Evolutionary conservation across 495 filamentous ascomycete species (phyloP), one percentile per base, ranked within the genome.

Genomic region (Monascus purpureus): DNA sequence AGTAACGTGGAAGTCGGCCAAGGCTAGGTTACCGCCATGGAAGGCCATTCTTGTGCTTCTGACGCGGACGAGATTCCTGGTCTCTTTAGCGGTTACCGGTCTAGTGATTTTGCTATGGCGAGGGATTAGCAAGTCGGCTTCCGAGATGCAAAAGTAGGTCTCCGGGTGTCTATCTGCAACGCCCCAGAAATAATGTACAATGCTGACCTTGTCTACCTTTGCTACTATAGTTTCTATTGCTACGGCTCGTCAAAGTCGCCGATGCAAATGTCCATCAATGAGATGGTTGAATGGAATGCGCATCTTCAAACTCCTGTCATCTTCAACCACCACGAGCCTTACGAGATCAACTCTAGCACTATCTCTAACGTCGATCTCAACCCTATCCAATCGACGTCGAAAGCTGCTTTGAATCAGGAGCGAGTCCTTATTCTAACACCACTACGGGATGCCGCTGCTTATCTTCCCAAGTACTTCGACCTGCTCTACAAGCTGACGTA

Each of bases 341-440:
- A 92, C 40, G 75, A 79, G 50, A 65, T 94, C 50, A 88, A 94
- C 55, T 72, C 73, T 29, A 69, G 68, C 17, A 76, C 73, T n/a
- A 90, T 96, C 59, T 39, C 66, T 25, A 68, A 72, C 31, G 65
- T 95, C 46, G 64, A 96, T 49, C 73, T 97, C 36, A 96, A 97
- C 52, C 68, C 68, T 8, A 76, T 95, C 57, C 73, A 67, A 46
- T 93, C 88, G 2, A 87, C 87, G 20, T 63, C 67, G 27, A 73
- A 83, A 43, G 87, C 88, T 19, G 50, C 75, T 28, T 38, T 65
- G 35, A 93, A 87, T 50, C 66, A 79, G 40, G 92, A 97, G 57
- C 75, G 86, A 33, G 72, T 97, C n/a, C 75, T 97, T 28, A 80
- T 97, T 45, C 73, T 97, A 46, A 96, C 92, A 3, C 90, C 90